A percentile compares a stretch with the other conserved stretches of the same genome.
phyloP scores from a whole-genome alignment of 1,284 basidiomycete genomes.

The Amylostereum areolatum region DNA sequence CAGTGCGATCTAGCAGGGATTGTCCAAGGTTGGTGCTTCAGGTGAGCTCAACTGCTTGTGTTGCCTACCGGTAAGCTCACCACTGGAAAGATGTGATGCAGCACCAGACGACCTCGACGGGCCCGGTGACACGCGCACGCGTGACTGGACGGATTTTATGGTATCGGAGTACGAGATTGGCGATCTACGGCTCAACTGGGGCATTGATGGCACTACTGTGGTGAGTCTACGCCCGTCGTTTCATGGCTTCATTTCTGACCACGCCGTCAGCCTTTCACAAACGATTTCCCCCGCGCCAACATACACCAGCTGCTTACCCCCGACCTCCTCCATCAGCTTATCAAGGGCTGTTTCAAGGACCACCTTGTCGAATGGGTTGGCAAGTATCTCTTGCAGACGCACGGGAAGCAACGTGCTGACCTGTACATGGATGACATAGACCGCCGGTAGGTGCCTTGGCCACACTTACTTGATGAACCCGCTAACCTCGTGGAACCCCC shows the following conservation, averaged over 20 bases:
- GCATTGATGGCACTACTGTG: background rate
- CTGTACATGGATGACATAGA: constrained; percentile 27
- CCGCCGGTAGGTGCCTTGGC: constrained; percentile 14
- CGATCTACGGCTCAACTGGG: background rate
- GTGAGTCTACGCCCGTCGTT: background rate
- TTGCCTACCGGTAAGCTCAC: background rate
- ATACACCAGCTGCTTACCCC: constrained; percentile 28
- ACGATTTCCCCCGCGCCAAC: constrained; percentile 25
- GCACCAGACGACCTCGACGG: background rate
- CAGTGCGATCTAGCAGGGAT: constrained; percentile 1
- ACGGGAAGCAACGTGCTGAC: constrained; percentile 9
- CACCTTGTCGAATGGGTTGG: constrained; percentile 29
- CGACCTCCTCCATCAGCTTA: constrained; percentile 33
- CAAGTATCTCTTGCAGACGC: too few relatives aligned
- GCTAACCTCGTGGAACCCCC: constrained; percentile 3
- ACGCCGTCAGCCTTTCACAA: constrained; percentile 27
- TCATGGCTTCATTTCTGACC: background rate
- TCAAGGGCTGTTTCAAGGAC: constrained; percentile 32
- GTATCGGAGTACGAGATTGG: background rate
- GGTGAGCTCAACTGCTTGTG: background rate
- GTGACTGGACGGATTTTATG: background rate
- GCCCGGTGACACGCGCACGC: background rate
- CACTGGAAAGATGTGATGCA: background rate
- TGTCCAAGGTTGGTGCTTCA: constrained; percentile 1
- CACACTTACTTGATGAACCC: background rate